These are phyloP conservation scores for Cryomyces minteri DNA, from an alignment of 495 filamentous ascomycete species.

Conservation along the genomic window DNA sequence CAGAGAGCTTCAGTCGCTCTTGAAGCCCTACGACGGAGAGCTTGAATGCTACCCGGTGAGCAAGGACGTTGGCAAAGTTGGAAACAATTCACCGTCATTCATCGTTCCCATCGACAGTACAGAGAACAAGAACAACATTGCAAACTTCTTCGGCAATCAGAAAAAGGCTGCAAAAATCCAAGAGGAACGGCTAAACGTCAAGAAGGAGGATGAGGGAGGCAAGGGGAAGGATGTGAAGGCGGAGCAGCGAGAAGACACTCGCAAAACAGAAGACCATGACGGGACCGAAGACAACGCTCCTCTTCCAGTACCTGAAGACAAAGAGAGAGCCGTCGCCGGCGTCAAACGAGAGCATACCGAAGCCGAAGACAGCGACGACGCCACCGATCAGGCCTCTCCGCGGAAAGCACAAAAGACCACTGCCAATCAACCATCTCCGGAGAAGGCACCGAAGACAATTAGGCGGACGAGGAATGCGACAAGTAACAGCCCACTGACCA, in stretches of 20 bases:
- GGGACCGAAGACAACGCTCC: not conserved
- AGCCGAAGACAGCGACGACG: not conserved
- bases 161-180: constrained; percentile 20
- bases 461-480: constrained; percentile 9
- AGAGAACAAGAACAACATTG: constrained; percentile 82
- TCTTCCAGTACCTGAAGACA: not conserved
- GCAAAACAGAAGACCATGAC: not conserved
- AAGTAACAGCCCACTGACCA: constrained; percentile 4
- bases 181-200: not conserved
- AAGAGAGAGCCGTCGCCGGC: not conserved
- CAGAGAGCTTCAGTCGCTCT: constrained; percentile 51
- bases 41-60: constrained; percentile 73
- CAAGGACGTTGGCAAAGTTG: constrained; percentile 86
- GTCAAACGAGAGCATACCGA: not conserved
- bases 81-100: constrained; percentile 74
- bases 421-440: not conserved
- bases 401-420: not conserved
- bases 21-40: constrained; percentile 62
- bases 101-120: constrained; percentile 63
- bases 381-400: not conserved
- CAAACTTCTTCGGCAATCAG: constrained; percentile 66
- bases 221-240: not conserved
- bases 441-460: not conserved
- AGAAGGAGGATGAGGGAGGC: not conserved
- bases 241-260: not conserved